Evolutionary conservation across 2,329 filamentous ascomycete genomes (phyloP).

Genomic region (Aspergillus quadricinctus): DNA sequence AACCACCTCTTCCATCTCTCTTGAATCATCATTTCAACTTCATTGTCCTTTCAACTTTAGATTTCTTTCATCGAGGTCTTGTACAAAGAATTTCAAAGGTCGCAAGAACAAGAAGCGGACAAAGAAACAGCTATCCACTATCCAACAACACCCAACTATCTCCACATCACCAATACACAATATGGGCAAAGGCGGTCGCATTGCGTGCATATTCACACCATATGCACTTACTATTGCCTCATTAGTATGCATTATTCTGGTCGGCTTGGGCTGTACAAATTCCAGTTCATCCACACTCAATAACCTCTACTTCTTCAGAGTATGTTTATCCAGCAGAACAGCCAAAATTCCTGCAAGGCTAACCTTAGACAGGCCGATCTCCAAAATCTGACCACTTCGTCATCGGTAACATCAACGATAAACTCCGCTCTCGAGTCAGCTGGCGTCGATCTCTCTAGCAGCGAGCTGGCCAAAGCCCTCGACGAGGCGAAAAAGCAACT

Average conservation of each 20-base stretch:
- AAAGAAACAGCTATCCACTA: neutral
- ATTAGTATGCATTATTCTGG: slow-evolving; percentile 62
- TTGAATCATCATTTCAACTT: neutral
- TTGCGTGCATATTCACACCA: slow-evolving; percentile 82
- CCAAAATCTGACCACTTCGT: slow-evolving; percentile 53
- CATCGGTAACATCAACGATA: slow-evolving; percentile 29
- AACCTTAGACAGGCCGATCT: slow-evolving; percentile 49
- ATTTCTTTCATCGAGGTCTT: neutral
- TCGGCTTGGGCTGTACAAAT: slow-evolving; percentile 55
- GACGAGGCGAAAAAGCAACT: slow-evolving; percentile 42
- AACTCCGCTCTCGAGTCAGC: slow-evolving; percentile 31
- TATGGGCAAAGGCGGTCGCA: slow-evolving; percentile 72
- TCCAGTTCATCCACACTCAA: slow-evolving; percentile 44
- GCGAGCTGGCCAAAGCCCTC: slow-evolving; percentile 36
- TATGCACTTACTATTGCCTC: slow-evolving; percentile 75
- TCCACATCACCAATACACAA: slow-evolving; percentile 8
- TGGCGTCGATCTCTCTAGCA: slow-evolving; percentile 33
- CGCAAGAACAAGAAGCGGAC: neutral
- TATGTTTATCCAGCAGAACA: slow-evolving; percentile 20
- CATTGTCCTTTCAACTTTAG: neutral
- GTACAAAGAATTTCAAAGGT: neutral
- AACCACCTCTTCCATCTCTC: neutral
- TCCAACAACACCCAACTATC: neutral
- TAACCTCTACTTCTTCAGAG: slow-evolving; percentile 54
- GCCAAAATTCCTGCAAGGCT: neutral